Percentiles rank a stretch among this genome's conserved stretches.
Evolutionary conservation across 805 yeast genomes (phyloP).

Genomic region (Starmerella bacillaris): DNA sequence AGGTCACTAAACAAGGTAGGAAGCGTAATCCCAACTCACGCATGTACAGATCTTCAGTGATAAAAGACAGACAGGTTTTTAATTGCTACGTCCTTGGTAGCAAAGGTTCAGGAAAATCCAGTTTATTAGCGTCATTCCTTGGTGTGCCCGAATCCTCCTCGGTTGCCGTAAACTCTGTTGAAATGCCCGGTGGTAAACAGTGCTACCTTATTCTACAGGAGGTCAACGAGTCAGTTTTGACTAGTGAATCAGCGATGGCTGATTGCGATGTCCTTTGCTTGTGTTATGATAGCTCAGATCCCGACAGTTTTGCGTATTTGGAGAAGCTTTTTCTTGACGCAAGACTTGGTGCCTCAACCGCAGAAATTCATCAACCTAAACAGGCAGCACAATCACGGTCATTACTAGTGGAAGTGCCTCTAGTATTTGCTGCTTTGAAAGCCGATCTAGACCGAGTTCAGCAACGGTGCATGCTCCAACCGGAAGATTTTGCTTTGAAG

Average conservation of each 20-base stretch:
- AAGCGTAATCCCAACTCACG: conserved; percentile 49
- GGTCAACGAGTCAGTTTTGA: conserved; percentile 71
- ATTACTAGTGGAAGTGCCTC: conserved; percentile 52
- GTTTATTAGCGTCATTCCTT: conserved; percentile 64
- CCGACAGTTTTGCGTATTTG: conserved; percentile 75
- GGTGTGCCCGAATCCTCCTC: conserved; percentile 54
- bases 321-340: no score
- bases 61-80: conserved; percentile 69
- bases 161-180: conserved; percentile 81
- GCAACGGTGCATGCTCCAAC: conserved; percentile 69
- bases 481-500: conserved; percentile 64
- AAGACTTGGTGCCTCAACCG: no score
- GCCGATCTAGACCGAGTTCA: conserved; percentile 94
- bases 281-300: conserved; percentile 87
- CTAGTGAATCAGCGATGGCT: conserved; percentile 47
- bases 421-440: conserved; percentile 75
- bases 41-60: conserved; percentile 45
- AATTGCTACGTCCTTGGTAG: conserved; percentile 80
- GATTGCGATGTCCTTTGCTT: conserved; percentile 84
- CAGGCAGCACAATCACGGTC: no score
- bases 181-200: conserved; percentile 85
- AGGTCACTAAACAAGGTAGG: conserved; percentile 67
- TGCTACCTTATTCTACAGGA: conserved; percentile 84
- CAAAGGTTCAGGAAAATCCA: conserved; percentile 70
- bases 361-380: no score